Evolutionary conservation across 495 filamentous ascomycete genomes (phyloP).

Genomic region (Podospora sp.): DNA sequence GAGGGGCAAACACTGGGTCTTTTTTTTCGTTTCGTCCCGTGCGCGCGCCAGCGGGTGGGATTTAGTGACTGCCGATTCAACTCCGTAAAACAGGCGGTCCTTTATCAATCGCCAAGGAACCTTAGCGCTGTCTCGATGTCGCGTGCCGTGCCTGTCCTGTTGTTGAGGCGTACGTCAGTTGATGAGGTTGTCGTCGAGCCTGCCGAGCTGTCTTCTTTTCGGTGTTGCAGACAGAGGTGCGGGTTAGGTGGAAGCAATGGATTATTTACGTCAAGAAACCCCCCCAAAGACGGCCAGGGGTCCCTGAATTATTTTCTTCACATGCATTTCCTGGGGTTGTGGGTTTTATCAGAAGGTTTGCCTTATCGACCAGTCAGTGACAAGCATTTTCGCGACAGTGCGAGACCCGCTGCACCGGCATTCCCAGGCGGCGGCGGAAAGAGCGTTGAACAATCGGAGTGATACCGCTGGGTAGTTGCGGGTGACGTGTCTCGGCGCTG

Average conservation of each 20-base stretch:
- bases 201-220: not conserved
- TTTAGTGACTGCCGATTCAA: not conserved
- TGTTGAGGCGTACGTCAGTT: not conserved
- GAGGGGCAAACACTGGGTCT: slow-evolving; percentile 7
- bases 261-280: not conserved
- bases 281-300: not conserved
- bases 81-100: not conserved
- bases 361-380: slow-evolving; percentile 18
- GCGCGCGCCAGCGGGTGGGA: slow-evolving; percentile 2
- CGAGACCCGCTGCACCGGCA: not conserved
- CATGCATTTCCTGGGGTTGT: slow-evolving; percentile 14
- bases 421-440: not conserved
- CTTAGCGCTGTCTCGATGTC: not conserved
- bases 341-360: not conserved
- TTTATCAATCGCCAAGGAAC: not conserved
- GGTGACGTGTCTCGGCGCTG: not conserved
- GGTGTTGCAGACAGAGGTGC: not conserved
- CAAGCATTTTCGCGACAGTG: not conserved
- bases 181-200: not conserved
- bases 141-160: not conserved
- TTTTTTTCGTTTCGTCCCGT: slow-evolving; percentile 11
- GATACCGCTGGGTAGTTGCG: not conserved
- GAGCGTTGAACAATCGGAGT: not conserved
- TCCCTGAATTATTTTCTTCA: slow-evolving; percentile 20
- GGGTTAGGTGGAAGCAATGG: not conserved